A percentile compares a stretch with the other conserved stretches of the same genome.
These are phyloP conservation scores for Chrysosporium queenslandicum DNA, from an alignment of 2,329 filamentous ascomycete species.

Conservation along the genomic window DNA sequence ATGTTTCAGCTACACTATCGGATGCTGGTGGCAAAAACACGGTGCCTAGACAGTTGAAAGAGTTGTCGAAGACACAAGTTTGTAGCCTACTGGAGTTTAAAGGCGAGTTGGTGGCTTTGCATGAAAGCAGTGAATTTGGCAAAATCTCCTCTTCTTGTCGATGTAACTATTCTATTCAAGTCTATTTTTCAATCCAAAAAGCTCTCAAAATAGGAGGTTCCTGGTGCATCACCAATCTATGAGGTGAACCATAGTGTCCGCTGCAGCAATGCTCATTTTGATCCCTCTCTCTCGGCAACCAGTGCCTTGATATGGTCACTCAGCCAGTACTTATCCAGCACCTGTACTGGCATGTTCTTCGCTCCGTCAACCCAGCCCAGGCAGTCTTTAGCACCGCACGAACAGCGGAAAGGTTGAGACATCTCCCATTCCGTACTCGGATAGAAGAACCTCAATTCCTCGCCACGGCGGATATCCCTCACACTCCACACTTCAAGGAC, in stretches of 20 bases:
- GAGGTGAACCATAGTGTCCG: too few relatives aligned
- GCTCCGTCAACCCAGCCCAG: conserved; percentile 55
- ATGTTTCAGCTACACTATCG: too few relatives aligned
- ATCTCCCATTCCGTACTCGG: conserved; percentile 66
- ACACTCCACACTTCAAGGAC: conserved; percentile 18
- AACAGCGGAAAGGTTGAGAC: conserved; percentile 60
- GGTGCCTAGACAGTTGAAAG: too few relatives aligned
- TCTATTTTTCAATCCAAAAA: neutral
- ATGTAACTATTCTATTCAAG: neutral
- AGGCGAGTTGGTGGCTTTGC: too few relatives aligned
- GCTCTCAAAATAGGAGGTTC: too few relatives aligned
- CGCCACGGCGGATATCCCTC: conserved; percentile 23
- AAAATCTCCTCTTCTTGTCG: too few relatives aligned
- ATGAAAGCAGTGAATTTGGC: too few relatives aligned
- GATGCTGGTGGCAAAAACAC: too few relatives aligned
- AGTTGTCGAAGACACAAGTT: too few relatives aligned
- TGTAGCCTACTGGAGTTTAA: too few relatives aligned
- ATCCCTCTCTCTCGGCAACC: conserved; percentile 12
- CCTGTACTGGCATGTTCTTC: conserved; percentile 44
- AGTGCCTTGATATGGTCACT: conserved; percentile 46
- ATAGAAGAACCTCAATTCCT: conserved; percentile 55
- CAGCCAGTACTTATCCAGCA: conserved; percentile 52
- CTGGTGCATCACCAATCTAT: neutral
- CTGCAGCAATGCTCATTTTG: conserved; percentile 1
- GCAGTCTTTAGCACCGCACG: conserved; percentile 49